These are phyloP conservation scores for Phytopythium litorale DNA, from an alignment of 352 stramenopile species.

Conservation along the genomic window DNA sequence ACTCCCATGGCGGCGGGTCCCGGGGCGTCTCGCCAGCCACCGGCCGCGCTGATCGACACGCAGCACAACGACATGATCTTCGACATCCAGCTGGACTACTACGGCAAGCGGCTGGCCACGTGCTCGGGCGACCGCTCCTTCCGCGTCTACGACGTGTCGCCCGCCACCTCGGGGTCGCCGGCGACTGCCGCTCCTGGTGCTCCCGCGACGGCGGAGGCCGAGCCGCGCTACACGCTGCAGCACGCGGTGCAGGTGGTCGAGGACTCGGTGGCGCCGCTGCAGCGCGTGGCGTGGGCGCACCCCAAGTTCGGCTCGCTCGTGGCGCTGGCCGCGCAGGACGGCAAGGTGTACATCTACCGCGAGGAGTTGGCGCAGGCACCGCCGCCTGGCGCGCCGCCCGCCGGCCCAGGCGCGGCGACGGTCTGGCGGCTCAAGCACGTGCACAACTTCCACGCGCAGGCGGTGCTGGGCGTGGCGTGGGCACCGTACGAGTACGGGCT, in stretches of 20 bases:
- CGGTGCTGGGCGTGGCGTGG: conserved; percentile 81
- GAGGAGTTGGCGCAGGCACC: conserved; percentile 61
- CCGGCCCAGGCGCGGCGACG: conserved; percentile 27
- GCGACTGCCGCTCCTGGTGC: conserved; percentile 5
- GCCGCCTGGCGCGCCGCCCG: conserved; percentile 3
- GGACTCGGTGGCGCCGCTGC: conserved; percentile 64
- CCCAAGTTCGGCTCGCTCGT: conserved; percentile 82
- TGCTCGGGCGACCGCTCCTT: conserved; percentile 84
- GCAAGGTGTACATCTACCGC: conserved; percentile 84
- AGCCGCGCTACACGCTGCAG: conserved; percentile 25
- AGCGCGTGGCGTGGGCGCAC: conserved; percentile 82
- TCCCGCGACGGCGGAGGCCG: background rate
- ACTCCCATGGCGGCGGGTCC: conserved; percentile 7
- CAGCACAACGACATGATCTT: conserved; percentile 89
- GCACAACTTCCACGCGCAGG: conserved; percentile 63
- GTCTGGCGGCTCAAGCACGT: conserved; percentile 79
- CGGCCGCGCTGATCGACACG: conserved; percentile 71
- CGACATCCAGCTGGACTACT: conserved; percentile 89
- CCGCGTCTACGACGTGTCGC: conserved; percentile 77
- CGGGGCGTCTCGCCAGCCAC: conserved; percentile 21
- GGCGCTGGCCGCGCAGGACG: conserved; percentile 73
- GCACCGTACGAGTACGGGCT: conserved; percentile 86
- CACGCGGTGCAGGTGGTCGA: conserved; percentile 58
- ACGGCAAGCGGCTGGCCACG: conserved; percentile 78
- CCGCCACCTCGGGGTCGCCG: conserved; percentile 25